phyloP scores from a whole-genome alignment of 129 eudicot species.

The Mikania micrantha region DNA sequence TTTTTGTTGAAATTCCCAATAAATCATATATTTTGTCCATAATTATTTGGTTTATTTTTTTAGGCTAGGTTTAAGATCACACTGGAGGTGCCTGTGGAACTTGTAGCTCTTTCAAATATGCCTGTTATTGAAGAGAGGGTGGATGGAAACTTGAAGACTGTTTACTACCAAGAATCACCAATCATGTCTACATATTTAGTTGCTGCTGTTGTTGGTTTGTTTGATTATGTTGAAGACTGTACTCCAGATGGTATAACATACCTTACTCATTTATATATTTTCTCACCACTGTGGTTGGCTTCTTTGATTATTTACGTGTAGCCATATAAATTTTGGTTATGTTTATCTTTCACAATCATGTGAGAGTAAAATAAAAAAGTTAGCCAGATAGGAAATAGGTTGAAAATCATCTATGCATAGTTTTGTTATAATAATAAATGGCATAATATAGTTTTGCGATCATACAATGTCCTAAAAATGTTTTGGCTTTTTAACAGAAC shows the following conservation, averaged over 20 bases:
- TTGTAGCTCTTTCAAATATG: conserved; percentile 97
- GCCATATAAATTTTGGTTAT: neutral
- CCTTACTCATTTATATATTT: neutral
- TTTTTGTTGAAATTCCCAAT: neutral
- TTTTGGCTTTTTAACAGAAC: neutral
- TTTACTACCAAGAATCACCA: conserved; percentile 80
- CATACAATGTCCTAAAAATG: neutral
- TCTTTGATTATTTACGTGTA: neutral
- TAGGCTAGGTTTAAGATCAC: conserved; percentile 95
- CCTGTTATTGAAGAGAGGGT: conserved; percentile 66
- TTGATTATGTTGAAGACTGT: conserved; percentile 88
- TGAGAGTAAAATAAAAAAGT: neutral
- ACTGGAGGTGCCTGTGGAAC: conserved; percentile 82
- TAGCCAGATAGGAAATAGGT: neutral
- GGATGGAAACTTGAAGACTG: conserved; percentile 60
- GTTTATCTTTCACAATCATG: neutral
- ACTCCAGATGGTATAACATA: conserved; percentile 80
- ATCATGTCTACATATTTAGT: conserved; percentile 98
- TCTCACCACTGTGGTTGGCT: neutral
- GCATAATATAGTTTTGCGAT: neutral
- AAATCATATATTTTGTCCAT: neutral
- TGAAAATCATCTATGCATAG: neutral
- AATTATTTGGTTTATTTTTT: neutral
- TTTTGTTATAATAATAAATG: neutral
- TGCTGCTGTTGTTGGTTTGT: conserved; percentile 89